These are phyloP conservation scores for Vicia faba DNA, from an alignment of 306 rosid species.

Conservation along the genomic window DNA sequence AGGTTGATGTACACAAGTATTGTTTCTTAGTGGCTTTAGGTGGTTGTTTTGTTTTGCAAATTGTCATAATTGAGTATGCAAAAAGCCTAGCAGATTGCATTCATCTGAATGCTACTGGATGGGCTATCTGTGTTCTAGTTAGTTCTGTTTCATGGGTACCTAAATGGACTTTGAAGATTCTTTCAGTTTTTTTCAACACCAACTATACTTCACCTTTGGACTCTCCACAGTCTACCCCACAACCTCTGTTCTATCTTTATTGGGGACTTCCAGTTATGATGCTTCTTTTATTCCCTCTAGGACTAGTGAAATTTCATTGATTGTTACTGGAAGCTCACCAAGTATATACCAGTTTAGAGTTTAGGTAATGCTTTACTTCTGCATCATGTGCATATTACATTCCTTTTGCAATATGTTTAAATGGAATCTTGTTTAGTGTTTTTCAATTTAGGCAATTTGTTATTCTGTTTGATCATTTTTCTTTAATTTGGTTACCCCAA, in stretches of 20 bases:
- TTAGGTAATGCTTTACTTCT: too few relatives aligned
- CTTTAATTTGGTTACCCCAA: too few relatives aligned
- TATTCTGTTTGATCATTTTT: too few relatives aligned
- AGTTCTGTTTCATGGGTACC: constrained; percentile 49
- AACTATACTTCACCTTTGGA: not conserved
- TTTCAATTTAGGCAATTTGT: too few relatives aligned
- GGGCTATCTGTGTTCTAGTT: constrained; percentile 52
- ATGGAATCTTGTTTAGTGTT: too few relatives aligned
- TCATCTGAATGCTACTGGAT: constrained; percentile 48
- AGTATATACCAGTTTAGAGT: not conserved
- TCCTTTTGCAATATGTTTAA: too few relatives aligned
- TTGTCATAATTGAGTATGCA: constrained; percentile 47
- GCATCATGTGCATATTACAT: too few relatives aligned
- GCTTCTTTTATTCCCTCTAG: constrained; percentile 37
- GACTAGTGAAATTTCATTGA: constrained; percentile 7
- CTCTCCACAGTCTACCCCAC: constrained; percentile 17
- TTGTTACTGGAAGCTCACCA: not conserved
- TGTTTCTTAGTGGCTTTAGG: constrained; percentile 47
- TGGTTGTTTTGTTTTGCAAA: constrained; percentile 47
- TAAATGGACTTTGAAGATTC: constrained; percentile 31
- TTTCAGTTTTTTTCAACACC: not conserved
- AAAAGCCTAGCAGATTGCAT: constrained; percentile 31
- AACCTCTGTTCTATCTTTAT: constrained; percentile 4
- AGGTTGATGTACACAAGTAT: constrained; percentile 35
- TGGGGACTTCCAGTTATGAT: constrained; percentile 30